phyloP scores from a whole-genome alignment of 164 flowering plant genomes.

The Vitis labrusca region DNA sequence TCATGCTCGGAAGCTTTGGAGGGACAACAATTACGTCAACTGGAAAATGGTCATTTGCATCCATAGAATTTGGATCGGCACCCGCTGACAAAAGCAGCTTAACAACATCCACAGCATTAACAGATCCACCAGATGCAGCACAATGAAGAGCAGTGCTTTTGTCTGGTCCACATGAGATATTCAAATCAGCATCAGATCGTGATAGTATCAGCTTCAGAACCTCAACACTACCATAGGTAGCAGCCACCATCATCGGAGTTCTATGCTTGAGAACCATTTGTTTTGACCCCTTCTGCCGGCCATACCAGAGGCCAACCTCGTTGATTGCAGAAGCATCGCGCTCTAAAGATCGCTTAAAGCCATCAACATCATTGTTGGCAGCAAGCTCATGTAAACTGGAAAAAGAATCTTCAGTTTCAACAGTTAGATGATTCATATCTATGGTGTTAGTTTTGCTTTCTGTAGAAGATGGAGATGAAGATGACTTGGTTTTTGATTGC shows the following conservation, averaged over 20 bases:
- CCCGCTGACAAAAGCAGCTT: conserved; percentile 43
- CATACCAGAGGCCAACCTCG: conserved; percentile 48
- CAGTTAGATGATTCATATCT: conserved; percentile 23
- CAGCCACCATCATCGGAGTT: conserved; percentile 60
- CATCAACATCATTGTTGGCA: conserved; percentile 42
- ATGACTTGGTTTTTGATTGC: conserved; percentile 12
- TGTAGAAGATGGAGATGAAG: not conserved
- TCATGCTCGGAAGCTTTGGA: conserved; percentile 26
- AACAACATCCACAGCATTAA: conserved; percentile 33
- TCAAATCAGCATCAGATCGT: conserved; percentile 32
- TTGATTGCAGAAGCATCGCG: conserved; percentile 24
- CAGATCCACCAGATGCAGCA: conserved; percentile 56
- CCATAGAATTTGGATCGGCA: conserved; percentile 36
- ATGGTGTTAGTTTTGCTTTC: conserved; percentile 11
- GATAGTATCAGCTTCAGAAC: conserved; percentile 36
- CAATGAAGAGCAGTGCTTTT: conserved; percentile 58
- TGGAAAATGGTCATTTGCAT: conserved; percentile 44
- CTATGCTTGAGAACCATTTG: conserved; percentile 42
- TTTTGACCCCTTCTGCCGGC: conserved; percentile 39
- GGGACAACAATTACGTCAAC: conserved; percentile 45
- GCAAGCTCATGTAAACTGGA: conserved; percentile 45
- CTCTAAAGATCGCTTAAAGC: conserved; percentile 24
- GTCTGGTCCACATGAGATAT: conserved; percentile 38
- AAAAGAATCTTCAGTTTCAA: conserved; percentile 30
- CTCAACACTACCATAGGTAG: conserved; percentile 49